phyloP scores from a whole-genome alignment of 768 basidiomycete genomes.

The Mycena crocata region DNA sequence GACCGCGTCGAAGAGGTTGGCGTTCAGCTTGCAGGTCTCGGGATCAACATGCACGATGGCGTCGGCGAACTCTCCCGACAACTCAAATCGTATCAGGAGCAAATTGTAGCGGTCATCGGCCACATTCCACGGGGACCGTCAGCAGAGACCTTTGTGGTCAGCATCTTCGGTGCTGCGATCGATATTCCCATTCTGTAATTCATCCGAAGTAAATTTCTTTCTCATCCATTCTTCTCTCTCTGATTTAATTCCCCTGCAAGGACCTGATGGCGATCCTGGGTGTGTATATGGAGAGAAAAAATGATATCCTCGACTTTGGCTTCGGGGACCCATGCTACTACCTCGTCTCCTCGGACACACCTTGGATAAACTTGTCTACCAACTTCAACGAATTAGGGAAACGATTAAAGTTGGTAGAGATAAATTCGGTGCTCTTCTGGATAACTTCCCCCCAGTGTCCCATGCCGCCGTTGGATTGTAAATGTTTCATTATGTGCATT shows the following conservation, averaged over 20 bases:
- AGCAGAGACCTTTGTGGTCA: neutral
- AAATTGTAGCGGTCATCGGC: neutral
- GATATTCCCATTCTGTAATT: neutral
- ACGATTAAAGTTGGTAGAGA: too few relatives aligned
- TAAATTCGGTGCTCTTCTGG: too few relatives aligned
- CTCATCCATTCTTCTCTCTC: too few relatives aligned
- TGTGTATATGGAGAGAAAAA: neutral
- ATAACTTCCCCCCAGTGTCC: too few relatives aligned
- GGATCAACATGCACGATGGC: neutral
- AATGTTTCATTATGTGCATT: too few relatives aligned
- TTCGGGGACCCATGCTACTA: too few relatives aligned
- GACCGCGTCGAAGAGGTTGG: constrained; percentile 5
- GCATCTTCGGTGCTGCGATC: neutral
- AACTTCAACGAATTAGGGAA: too few relatives aligned
- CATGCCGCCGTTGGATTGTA: too few relatives aligned
- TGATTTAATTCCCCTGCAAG: neutral
- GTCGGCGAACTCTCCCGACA: neutral
- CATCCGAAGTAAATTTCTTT: neutral
- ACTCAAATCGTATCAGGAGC: neutral
- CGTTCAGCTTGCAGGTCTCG: neutral
- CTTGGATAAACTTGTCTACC: too few relatives aligned
- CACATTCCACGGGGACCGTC: neutral
- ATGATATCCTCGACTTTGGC: too few relatives aligned
- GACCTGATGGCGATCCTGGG: neutral
- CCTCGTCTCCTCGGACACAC: too few relatives aligned